Base-by-base conservation (phyloP, 2,329 filamentous ascomycete genomes). In the Aaosphaeria pasadenensis region DNA sequence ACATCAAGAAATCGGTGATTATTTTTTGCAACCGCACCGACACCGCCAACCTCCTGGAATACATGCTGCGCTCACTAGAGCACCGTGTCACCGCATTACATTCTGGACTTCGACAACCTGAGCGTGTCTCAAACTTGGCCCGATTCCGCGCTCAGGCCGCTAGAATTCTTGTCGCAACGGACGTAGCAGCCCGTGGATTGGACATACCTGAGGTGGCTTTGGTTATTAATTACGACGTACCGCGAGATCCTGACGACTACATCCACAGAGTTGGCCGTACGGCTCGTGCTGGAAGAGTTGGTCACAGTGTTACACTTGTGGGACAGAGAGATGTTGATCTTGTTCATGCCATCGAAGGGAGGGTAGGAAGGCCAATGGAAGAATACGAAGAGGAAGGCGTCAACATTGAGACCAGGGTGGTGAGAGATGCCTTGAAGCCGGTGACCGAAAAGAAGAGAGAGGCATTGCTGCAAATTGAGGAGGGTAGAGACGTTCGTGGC, bases 401-500 rank as follows among this genome's bases (percentile, higher is more conserved):
- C 47, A 97, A 90, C 72, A 74, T 99, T n/a, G 92, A 97, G 76
- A 88, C 86, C 2, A 80, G 94, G 48, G 90, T 99, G 28, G 78
- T 96, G 42, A 81, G 88, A 46, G 91, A 95, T 54, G 85, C 86
- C 33, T 74, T 99, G 64, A 96, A 95, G 78, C 71, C 89, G 41
- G 94, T 99, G 5, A 87, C 88, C n/a, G 89, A 95, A 77, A 95
- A 92, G 81, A 96, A 96, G 80, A 82, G 91, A 48, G 91, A 96
- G 73, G 94, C 92, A 1, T 68, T 92, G 68, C 71, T 96, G 59
- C 89, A 95, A 71, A 89, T 97, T 56, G 94, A 96, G 68, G 90
- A 97, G 72, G 87, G 89, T 7, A 86, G 87, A 60, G 91, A 97
- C 72, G 90, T 96, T 5, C 84, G 88, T 47, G 94, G 94, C n/a